phyloP scores from a whole-genome alignment of 2,329 filamentous ascomycete genomes.

The Xylariaceae sp. region DNA sequence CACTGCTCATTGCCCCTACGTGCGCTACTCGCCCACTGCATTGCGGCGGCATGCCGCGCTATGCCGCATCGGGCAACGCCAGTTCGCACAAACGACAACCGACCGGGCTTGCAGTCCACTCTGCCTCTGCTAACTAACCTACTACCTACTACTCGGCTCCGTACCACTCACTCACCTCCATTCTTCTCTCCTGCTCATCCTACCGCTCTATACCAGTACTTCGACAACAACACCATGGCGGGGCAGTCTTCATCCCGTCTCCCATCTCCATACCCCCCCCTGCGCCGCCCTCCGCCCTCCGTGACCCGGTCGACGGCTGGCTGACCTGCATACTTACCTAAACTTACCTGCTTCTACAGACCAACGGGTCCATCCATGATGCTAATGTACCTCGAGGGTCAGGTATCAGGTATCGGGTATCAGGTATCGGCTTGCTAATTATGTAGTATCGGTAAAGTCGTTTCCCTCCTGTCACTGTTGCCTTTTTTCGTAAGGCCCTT shows the following conservation, averaged over 20 bases:
- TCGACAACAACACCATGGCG: constrained; percentile 14
- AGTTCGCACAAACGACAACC: constrained; percentile 8
- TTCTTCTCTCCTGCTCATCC: not conserved
- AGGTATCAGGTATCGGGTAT: not conserved
- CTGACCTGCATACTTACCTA: constrained; percentile 21
- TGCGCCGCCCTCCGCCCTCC: constrained; percentile 20
- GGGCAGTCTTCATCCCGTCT: constrained; percentile 18
- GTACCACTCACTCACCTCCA: not conserved
- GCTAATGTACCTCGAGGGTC: not conserved
- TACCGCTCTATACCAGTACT: constrained; percentile 2
- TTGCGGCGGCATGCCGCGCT: constrained; percentile 9
- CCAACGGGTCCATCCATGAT: constrained; percentile 12
- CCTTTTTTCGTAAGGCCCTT: constrained; percentile 24
- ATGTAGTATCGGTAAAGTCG: constrained; percentile 26
- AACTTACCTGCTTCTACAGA: constrained; percentile 6
- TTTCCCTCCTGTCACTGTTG: constrained; percentile 20
- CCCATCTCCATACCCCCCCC: constrained; percentile 9
- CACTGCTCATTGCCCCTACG: constrained; percentile 26
- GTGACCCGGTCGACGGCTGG: constrained; percentile 16
- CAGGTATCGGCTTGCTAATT: constrained; percentile 13
- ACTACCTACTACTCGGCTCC: not conserved
- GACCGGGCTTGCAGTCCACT: not conserved
- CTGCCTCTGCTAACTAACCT: not conserved
- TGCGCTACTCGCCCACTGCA: constrained; percentile 3
- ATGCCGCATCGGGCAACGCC: not conserved